Conservation (phyloP, 106 monocot species). For the Alisma plantagoaquatica region DNA sequence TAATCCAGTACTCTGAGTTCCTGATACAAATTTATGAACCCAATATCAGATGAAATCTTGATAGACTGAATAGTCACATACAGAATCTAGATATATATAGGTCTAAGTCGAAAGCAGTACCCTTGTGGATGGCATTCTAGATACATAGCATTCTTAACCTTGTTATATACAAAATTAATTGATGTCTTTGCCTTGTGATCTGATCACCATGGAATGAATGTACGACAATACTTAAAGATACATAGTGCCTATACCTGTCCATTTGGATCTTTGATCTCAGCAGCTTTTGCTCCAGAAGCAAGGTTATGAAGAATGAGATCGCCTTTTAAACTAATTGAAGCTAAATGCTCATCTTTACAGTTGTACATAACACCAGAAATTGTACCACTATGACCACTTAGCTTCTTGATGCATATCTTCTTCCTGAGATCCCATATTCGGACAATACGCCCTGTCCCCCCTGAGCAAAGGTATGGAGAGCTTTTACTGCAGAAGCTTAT, state of each 20-base stretch:
- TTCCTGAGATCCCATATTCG: slow-evolving; percentile 97
- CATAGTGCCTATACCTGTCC: too few species aligned
- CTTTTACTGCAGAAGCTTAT: slow-evolving; percentile 90
- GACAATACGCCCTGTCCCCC: slow-evolving; percentile 66
- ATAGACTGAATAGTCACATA: slow-evolving; percentile 1
- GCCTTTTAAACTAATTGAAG: slow-evolving; percentile 85
- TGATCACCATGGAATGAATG: too few species aligned
- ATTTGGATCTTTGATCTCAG: slow-evolving; percentile 91
- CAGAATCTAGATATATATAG: too few species aligned
- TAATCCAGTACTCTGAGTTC: slow-evolving; percentile 93
- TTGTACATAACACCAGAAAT: slow-evolving; percentile 97
- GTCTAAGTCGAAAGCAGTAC: too few species aligned
- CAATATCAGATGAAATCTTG: slow-evolving; percentile 10
- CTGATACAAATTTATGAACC: too few species aligned
- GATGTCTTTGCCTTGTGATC: too few species aligned
- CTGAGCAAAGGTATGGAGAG: slow-evolving; percentile 92
- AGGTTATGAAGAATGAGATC: slow-evolving; percentile 96
- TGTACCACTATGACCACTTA: slow-evolving; percentile 75
- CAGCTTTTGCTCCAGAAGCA: slow-evolving; percentile 76
- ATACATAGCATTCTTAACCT: too few species aligned
- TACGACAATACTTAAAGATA: too few species aligned
- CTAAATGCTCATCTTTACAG: slow-evolving; percentile 88
- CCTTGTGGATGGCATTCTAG: too few species aligned
- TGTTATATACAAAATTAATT: too few species aligned
- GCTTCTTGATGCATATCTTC: slow-evolving; percentile 92